phyloP scores from a whole-genome alignment of 768 basidiomycete genomes.

The Austroboletus festivus region DNA sequence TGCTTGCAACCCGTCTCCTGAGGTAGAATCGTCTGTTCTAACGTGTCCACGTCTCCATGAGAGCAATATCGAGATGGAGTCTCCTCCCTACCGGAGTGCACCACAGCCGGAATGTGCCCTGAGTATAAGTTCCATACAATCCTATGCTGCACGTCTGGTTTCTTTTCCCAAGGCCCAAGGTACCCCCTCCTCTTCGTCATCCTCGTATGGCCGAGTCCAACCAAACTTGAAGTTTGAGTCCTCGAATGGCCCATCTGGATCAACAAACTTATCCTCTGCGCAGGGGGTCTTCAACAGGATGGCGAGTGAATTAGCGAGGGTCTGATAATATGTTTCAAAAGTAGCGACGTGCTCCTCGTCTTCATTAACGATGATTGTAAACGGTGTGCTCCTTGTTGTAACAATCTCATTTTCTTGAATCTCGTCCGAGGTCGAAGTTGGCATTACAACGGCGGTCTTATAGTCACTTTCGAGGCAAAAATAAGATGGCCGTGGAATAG shows the following conservation, averaged over 20 bases:
- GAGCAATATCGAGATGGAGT: background rate
- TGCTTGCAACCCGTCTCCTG: background rate
- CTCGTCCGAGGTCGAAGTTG: background rate
- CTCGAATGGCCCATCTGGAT: background rate
- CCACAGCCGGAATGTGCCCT: background rate
- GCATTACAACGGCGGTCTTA: background rate
- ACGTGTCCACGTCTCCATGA: background rate
- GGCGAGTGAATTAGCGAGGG: background rate
- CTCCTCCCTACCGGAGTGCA: background rate
- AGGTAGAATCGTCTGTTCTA: background rate
- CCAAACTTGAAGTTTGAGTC: background rate
- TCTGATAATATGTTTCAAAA: constrained; percentile 7
- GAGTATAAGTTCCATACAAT: background rate
- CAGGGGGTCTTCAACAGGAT: background rate
- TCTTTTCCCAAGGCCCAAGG: constrained; percentile 3
- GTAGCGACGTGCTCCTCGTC: background rate
- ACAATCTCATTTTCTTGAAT: background rate
- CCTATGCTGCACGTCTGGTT: background rate
- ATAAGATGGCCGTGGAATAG: background rate
- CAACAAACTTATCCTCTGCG: background rate
- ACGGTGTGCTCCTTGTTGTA: background rate
- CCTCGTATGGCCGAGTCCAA: background rate
- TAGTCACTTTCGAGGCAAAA: background rate
- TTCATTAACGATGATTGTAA: background rate
- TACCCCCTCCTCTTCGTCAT: constrained; percentile 8